Base-by-base conservation (phyloP, 2,329 filamentous ascomycete genomes). In the Cladosporium sp. region DNA sequence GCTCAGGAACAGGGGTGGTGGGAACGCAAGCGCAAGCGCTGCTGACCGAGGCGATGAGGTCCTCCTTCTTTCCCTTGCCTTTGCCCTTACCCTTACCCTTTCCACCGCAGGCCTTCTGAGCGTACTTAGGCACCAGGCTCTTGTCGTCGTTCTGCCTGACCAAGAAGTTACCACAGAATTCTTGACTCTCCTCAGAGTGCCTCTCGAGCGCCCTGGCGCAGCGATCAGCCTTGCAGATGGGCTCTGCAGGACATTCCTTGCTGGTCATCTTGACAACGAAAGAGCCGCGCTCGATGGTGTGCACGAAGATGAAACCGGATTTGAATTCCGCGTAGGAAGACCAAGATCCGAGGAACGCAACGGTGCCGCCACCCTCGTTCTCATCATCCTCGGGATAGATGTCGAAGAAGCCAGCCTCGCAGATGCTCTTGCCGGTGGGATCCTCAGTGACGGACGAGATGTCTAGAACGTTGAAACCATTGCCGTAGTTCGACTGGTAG, bases 241-340 rank as follows among this genome's bases (percentile, higher is more conserved):
- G 48, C 2, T 52, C 50, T n/a, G 45, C 50, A 11, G 47, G 50
- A 22, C 57, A 59, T 22, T 48, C 24, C n/a, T 48, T 48, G 37
- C 45, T 50, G 20, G 47, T 44, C 47, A 50, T 43, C 66, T 76
- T 79, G 7, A 79, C 68, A 7, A 74, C 68, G 43, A 73, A 79
- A 4, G 70, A 69, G 44, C 77, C 77, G 5, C 75, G 65, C 64
- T 79, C 76, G 51, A 79, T 79, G 3, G 71, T 76, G 63, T 79
- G 78, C 55, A 80, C 61, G 7, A 79, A 68, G 50, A 79, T 70
- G 56, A 72, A 73, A 1, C 76, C 77, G 1, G 69, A 73, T 57
- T 70, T 70, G 61, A 78, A 79, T 13, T 34, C 27, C 1, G 73
- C 73, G 53, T 76, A 79, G 43, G 70, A 70, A 20, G 69, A 73